A percentile compares a stretch with the other conserved stretches of the same genome.
Conservation (phyloP, 108 stramenopile species). For the Pseudonitzschia pungens region DNA sequence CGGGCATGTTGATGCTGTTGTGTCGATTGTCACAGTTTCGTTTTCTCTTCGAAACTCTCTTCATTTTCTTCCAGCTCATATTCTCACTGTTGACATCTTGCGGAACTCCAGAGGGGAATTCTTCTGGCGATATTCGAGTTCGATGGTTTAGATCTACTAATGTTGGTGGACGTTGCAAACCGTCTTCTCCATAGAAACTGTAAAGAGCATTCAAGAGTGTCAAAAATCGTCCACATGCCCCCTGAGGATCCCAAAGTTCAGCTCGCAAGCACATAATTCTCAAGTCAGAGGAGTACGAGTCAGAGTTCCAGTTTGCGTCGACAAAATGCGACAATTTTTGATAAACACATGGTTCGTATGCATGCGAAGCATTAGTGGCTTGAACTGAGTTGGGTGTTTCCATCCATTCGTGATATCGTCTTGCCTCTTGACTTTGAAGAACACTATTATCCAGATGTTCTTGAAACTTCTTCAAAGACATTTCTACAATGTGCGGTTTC, state of each 20-base stretch:
- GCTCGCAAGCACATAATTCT: not conserved
- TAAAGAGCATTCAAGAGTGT: not conserved
- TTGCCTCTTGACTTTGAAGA: not conserved
- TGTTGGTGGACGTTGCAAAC: not conserved
- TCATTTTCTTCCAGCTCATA: no score
- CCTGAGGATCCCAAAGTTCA: not conserved
- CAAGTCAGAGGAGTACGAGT: not conserved
- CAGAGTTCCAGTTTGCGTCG: no score
- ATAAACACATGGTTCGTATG: not conserved
- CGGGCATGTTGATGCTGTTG: conserved; percentile 2
- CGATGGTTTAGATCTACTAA: no score
- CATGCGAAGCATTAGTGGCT: not conserved
- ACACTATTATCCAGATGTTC: not conserved
- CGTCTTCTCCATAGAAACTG: not conserved
- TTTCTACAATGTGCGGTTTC: not conserved
- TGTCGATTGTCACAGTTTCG: not conserved
- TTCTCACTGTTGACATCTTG: no score
- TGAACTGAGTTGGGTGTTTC: no score
- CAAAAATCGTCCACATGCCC: not conserved
- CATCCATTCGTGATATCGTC: no score
- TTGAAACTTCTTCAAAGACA: not conserved
- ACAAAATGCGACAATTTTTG: not conserved
- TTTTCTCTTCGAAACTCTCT: not conserved
- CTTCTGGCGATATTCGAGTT: no score
- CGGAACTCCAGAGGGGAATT: no score